Evolutionary conservation across 208 protist species (phyloP).

Genomic region (Endotrypanum monterogeii): DNA sequence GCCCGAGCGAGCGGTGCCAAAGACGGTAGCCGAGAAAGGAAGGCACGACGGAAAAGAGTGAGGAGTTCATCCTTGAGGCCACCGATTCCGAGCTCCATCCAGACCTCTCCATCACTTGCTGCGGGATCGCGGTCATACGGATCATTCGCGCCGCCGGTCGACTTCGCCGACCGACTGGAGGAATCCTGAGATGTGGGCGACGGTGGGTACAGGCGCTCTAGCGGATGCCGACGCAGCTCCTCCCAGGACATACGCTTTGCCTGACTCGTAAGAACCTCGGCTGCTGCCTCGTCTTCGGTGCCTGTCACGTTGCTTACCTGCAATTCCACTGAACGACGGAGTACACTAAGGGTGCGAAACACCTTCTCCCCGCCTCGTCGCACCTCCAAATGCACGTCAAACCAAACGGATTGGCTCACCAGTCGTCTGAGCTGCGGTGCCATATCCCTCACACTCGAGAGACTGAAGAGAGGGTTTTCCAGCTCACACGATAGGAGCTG

Average conservation of each 20-base stretch:
- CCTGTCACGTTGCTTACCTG: conserved; percentile 24
- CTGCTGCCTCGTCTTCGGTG: neutral
- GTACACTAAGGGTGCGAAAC: conserved; percentile 27
- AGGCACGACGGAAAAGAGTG: conserved; percentile 98
- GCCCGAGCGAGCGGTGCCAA: conserved; percentile 57
- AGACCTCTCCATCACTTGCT: conserved; percentile 36
- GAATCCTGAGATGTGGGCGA: neutral
- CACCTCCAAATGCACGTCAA: conserved; percentile 29
- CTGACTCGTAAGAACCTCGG: conserved; percentile 6
- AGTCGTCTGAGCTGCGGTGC: conserved; percentile 20
- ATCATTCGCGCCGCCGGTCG: neutral
- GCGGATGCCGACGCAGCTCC: conserved; percentile 32
- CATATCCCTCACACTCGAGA: conserved; percentile 10
- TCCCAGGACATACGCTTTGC: conserved; percentile 15
- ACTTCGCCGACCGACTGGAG: neutral
- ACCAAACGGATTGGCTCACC: conserved; percentile 13
- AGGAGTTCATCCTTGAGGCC: conserved; percentile 95
- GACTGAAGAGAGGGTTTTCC: conserved; percentile 37
- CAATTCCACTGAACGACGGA: conserved; percentile 57
- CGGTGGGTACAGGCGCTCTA: conserved; percentile 57
- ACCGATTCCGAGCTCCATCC: conserved; percentile 92
- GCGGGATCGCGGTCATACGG: conserved; percentile 9
- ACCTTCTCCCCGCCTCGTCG: conserved; percentile 5
- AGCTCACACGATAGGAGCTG: conserved; percentile 71
- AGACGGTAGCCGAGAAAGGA: conserved; percentile 96